phyloP scores from a whole-genome alignment of 2,329 filamentous ascomycete species.

The Ophiostoma triangulosporum region DNA sequence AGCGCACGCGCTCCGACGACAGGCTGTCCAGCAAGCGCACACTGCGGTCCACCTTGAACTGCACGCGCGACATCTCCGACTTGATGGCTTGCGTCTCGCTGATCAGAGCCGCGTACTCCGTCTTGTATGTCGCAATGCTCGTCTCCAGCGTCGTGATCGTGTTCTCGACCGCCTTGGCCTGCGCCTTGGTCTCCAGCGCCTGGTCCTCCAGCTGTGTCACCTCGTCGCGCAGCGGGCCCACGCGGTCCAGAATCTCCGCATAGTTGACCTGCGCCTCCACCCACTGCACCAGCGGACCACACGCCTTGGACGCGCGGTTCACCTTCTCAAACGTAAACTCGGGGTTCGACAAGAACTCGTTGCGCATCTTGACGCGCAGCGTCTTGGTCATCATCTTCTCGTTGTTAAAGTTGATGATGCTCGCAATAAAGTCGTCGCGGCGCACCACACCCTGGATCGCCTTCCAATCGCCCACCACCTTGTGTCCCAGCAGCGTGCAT shows the following conservation, averaged over 20 bases:
- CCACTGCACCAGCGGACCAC: conserved; percentile 94
- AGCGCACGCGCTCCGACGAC: conserved; percentile 81
- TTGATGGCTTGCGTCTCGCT: conserved; percentile 97
- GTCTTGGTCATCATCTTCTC: conserved; percentile 82
- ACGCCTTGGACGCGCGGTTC: conserved; percentile 91
- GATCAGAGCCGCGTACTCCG: conserved; percentile 87
- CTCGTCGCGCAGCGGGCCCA: conserved; percentile 84
- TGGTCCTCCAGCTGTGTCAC: conserved; percentile 77
- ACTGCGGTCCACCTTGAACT: conserved; percentile 96
- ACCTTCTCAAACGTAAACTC: conserved; percentile 96
- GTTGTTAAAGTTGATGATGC: conserved; percentile 95
- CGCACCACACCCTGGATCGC: conserved; percentile 78
- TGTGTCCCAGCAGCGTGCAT: conserved; percentile 85
- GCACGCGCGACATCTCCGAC: conserved; percentile 85
- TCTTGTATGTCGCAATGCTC: conserved; percentile 91
- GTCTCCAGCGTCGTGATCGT: conserved; percentile 72
- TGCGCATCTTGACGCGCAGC: conserved; percentile 77
- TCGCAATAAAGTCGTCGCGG: conserved; percentile 91
- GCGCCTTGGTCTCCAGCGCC: conserved; percentile 81
- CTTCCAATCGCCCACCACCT: conserved; percentile 78
- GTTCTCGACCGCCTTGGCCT: conserved; percentile 82
- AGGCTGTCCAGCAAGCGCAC: conserved; percentile 87
- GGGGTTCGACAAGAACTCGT: conserved; percentile 79
- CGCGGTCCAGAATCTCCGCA: conserved; percentile 89
- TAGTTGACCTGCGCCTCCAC: conserved; percentile 93